Conservation (phyloP, 257 asterid genomes). For the Solanum chmielewskii region DNA sequence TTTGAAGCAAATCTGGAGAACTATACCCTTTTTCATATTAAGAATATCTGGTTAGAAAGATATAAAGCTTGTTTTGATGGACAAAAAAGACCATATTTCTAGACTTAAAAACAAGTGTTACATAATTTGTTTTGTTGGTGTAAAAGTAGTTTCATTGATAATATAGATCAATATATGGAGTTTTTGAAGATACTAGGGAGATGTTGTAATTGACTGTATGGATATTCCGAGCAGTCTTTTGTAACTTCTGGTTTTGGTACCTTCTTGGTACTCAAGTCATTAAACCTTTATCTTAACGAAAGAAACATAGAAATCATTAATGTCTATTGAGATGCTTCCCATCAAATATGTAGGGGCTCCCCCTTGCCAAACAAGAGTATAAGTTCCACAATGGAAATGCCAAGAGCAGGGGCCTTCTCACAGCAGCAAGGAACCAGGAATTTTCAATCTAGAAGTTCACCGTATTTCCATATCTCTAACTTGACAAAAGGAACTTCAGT, state of each 20-base stretch:
- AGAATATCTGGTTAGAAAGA: not conserved
- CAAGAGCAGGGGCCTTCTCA: constrained; percentile 10
- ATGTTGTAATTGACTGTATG: not conserved
- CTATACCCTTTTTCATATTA: not conserved
- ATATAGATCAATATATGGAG: not conserved
- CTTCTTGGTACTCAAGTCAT: not conserved
- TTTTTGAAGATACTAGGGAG: not conserved
- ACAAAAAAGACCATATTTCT: not conserved
- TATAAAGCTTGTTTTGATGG: not conserved
- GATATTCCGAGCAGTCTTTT: not conserved
- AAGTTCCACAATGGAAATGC: constrained; percentile 13
- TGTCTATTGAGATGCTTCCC: not conserved
- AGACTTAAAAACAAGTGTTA: not conserved
- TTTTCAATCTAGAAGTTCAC: constrained; percentile 14
- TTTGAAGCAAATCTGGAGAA: not conserved
- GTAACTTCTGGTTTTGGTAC: not conserved
- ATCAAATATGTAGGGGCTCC: constrained; percentile 10
- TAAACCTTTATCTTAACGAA: not conserved
- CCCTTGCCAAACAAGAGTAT: constrained; percentile 21
- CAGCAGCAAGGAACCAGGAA: constrained; percentile 35
- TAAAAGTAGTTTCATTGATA: not conserved
- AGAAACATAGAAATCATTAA: not conserved
- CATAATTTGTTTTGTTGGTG: not conserved
- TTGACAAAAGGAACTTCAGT: constrained; percentile 16
- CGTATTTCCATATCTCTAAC: constrained; percentile 10